Evolutionary conservation across 768 basidiomycete species (phyloP).

Genomic region (Amanita pseudoporphyria): DNA sequence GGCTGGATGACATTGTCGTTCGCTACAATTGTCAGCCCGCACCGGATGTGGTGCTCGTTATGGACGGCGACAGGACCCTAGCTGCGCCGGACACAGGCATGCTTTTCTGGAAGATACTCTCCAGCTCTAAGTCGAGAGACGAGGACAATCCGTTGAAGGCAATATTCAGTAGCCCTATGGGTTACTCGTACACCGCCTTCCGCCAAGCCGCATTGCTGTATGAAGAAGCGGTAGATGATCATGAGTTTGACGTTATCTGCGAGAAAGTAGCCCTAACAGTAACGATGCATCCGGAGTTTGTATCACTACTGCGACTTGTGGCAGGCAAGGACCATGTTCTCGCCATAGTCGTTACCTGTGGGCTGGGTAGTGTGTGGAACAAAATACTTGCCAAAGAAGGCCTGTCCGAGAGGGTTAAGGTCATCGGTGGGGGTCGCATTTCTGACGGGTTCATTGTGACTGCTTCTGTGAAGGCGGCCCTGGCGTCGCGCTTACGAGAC

Average conservation of each 20-base stretch:
- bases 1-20: constrained; percentile 11
- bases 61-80: constrained; percentile 17
- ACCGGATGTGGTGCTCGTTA: constrained; percentile 11
- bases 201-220: constrained; percentile 15
- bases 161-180: constrained; percentile 15
- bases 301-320: constrained; percentile 8
- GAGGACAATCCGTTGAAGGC: constrained; percentile 12
- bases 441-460: constrained; percentile 14
- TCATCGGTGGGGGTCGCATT: constrained; percentile 15
- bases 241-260: constrained; percentile 12
- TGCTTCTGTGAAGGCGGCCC: constrained; percentile 10
- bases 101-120: constrained; percentile 13
- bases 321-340: constrained; percentile 8
- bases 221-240: constrained; percentile 10
- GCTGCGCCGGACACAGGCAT: constrained; percentile 14
- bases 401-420: constrained; percentile 13
- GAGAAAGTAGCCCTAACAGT: constrained; percentile 11
- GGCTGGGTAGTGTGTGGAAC: constrained; percentile 12
- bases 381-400: constrained; percentile 12
- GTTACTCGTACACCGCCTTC: constrained; percentile 17
- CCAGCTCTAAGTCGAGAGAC: constrained; percentile 2
- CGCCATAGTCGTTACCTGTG: constrained; percentile 13
- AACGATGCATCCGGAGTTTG: constrained; percentile 12
- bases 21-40: neutral
- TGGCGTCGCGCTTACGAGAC: constrained; percentile 13